These are phyloP conservation scores for Epithemia pelagica DNA, from an alignment of 108 stramenopile genomes.

Conservation along the genomic window DNA sequence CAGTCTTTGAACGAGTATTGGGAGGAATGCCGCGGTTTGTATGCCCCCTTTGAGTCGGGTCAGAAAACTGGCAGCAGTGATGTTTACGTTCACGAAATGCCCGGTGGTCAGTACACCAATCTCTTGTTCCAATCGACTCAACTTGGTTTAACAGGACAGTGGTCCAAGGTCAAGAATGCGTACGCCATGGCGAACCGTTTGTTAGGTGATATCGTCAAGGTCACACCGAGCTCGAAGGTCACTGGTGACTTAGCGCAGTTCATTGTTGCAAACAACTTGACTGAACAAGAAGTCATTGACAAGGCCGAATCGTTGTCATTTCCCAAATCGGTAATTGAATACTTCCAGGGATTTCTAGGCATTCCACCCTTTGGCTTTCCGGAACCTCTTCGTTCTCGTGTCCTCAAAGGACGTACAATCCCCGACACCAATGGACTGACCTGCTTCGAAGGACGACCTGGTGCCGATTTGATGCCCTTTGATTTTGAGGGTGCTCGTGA, in stretches of 20 bases:
- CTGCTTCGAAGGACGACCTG: conserved; percentile 90
- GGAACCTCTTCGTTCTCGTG: conserved; percentile 81
- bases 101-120: conserved; percentile 97
- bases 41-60: conserved; percentile 94
- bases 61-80: conserved; percentile 91
- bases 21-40: conserved; percentile 88
- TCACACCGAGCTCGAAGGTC: conserved; percentile 66
- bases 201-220: conserved; percentile 96
- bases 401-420: conserved; percentile 78
- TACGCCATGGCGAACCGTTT: conserved; percentile 91
- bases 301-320: conserved; percentile 85
- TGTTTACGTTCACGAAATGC: conserved; percentile 97
- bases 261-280: conserved; percentile 88
- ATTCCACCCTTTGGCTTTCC: conserved; percentile 95
- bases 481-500: conserved; percentile 67
- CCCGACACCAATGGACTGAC: conserved; percentile 36
- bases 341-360: conserved; percentile 88
- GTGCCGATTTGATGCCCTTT: conserved; percentile 79
- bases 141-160: conserved; percentile 88
- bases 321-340: conserved; percentile 90
- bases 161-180: conserved; percentile 84
- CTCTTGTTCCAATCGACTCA: conserved; percentile 90
- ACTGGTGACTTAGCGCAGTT: conserved; percentile 97
- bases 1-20: conserved; percentile 86
- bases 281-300: conserved; percentile 83